Conservation (phyloP, 371 early-diverging fungal genomes). For the Mortierella sp. region DNA sequence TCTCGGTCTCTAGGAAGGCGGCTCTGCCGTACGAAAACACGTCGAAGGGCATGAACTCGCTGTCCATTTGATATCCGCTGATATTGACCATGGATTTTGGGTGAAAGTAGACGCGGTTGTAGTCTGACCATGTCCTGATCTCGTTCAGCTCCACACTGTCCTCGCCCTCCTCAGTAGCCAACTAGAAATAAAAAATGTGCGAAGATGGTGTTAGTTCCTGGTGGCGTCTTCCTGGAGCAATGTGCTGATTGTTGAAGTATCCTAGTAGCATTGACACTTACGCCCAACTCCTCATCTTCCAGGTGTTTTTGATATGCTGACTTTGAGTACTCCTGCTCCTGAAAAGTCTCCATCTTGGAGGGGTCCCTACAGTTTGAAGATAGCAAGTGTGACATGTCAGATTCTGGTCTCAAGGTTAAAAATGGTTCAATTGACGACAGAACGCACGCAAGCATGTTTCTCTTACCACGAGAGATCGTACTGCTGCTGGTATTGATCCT, state of each 20-base stretch:
- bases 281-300: constrained; percentile 48
- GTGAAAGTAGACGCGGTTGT: constrained; percentile 80
- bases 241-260: neutral
- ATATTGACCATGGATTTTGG: constrained; percentile 77
- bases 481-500: constrained; percentile 21
- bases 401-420: neutral
- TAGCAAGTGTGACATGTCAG: neutral
- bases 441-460: neutral
- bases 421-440: neutral
- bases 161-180: constrained; percentile 37
- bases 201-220: neutral
- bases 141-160: constrained; percentile 53
- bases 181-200: constrained; percentile 13
- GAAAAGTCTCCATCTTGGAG: constrained; percentile 55
- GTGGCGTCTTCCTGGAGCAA: neutral
- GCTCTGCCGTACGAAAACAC: constrained; percentile 79
- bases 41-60: constrained; percentile 78
- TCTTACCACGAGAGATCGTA: constrained; percentile 45
- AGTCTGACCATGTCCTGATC: constrained; percentile 86
- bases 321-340: constrained; percentile 27
- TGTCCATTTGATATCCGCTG: constrained; percentile 71
- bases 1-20: constrained; percentile 75
- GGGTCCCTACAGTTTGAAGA: constrained; percentile 38
- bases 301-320: constrained; percentile 50
- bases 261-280: neutral